Base-by-base conservation (phyloP, 768 basidiomycete genomes). In the Pisolithus microcarpus region DNA sequence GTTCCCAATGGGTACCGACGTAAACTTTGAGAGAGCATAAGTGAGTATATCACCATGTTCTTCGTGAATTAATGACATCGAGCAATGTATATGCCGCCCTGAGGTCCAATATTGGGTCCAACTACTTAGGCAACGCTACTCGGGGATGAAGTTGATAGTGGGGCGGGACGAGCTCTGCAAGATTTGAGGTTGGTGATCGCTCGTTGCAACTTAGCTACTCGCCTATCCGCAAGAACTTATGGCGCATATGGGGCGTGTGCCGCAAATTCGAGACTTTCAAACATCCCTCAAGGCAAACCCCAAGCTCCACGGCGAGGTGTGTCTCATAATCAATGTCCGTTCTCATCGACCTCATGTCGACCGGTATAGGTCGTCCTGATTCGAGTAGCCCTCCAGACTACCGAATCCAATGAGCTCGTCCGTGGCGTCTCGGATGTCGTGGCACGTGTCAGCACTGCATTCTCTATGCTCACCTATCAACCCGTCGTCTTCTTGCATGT, bases 1-100 rank as follows among this genome's bases (percentile, higher is more conserved):
- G 18, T 89, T 91, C 63, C 87, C 90, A 0, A 91, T 91, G 81
- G 89, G 91, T 5, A 91, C 92, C 50, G 90, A 93, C 60, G 87
- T 91, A 5, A 68, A 69, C 50, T 74, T 78, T 46, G 82, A n/a
- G n/a, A n/a, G n/a, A n/a, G n/a, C n/a, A 83, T 66, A 83, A 80
- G 84, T 84, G 52, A 36, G 77, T 65, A 34, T 42, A 15, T 51
- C 40, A 16, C 24, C 34, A n/a, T 7, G 24, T 50, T 50, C 50
- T 23, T 50, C 16, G 21, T 23, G 21, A 36, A 42, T 40, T 15
- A 13, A 24, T 28, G 28, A 28, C 28, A 28, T 28, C 5, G 28
- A 28, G 28, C 28, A 28, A 7, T 28, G 21, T 23, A 23, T 23
- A 23, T n/a, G n/a, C n/a, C n/a, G n/a, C n/a, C n/a, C n/a, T n/a